phyloP scores from a whole-genome alignment of 2,329 filamentous ascomycete genomes.

The Epichloe bromicola region DNA sequence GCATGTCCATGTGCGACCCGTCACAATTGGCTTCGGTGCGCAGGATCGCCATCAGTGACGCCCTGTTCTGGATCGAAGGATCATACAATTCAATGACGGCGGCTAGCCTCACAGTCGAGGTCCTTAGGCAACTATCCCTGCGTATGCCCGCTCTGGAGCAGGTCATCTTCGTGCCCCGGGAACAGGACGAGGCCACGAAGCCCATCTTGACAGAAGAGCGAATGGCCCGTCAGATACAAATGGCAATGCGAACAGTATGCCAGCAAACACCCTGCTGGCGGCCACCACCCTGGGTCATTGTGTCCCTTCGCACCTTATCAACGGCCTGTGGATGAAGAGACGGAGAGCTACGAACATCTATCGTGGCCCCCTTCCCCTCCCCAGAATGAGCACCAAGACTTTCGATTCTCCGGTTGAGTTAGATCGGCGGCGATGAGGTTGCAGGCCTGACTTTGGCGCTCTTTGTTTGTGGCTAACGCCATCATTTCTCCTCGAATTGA shows the following conservation, averaged over 20 bases:
- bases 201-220: constrained; percentile 19
- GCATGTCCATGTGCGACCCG: constrained; percentile 28
- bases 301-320: constrained; percentile 10
- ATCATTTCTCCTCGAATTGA: not conserved
- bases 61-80: constrained; percentile 26
- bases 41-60: constrained; percentile 32
- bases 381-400: not conserved
- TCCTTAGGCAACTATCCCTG: constrained; percentile 24
- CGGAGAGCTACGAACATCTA: not conserved
- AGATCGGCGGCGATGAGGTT: not conserved
- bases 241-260: constrained; percentile 21
- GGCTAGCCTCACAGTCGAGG: constrained; percentile 25
- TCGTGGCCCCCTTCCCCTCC: too few species aligned
- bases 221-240: constrained; percentile 24
- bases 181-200: constrained; percentile 20
- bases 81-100: constrained; percentile 26
- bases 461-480: not conserved
- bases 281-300: constrained; percentile 25
- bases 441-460: not conserved
- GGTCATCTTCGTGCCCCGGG: constrained; percentile 30
- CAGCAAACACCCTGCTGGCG: constrained; percentile 18
- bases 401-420: not conserved
- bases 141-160: constrained; percentile 28
- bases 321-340: constrained; percentile 4
- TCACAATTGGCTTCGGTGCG: constrained; percentile 27